These are phyloP conservation scores for Schoenoplectus tabernaemontani DNA, from an alignment of 202 grass and related monocot species.

Conservation along the genomic window DNA sequence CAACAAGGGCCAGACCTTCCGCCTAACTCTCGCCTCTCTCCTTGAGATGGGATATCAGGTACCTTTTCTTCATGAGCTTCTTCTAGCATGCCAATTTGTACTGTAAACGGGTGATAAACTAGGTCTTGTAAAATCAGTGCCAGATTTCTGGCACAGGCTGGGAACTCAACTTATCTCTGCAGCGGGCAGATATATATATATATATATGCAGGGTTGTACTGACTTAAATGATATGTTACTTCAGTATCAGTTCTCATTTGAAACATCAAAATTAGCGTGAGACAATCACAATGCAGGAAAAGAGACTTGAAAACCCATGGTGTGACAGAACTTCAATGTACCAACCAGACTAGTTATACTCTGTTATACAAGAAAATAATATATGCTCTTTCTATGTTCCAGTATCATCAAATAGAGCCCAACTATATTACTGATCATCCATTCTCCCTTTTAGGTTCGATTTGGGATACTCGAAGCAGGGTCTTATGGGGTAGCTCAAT, in stretches of 20 bases:
- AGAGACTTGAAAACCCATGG: neutral
- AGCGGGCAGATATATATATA: neutral
- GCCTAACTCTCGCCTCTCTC: constrained; percentile 79
- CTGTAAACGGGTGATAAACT: neutral
- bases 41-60: constrained; percentile 99
- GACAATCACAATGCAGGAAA: neutral
- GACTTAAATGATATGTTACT: neutral
- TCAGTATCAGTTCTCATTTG: neutral
- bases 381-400: neutral
- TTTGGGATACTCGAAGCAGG: constrained; percentile 98
- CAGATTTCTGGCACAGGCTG: neutral
- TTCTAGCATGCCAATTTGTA: neutral
- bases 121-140: neutral
- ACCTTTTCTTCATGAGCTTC: neutral
- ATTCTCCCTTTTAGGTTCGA: constrained; percentile 57
- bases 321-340: neutral
- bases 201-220: neutral
- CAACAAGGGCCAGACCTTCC: constrained; percentile 98
- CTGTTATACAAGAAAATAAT: neutral
- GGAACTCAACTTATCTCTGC: neutral
- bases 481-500: constrained; percentile 85
- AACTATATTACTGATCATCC: neutral
- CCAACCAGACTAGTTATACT: neutral
- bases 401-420: neutral
- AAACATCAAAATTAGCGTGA: neutral